A percentile compares a stretch with the other conserved stretches of the same genome.
Evolutionary conservation across 768 basidiomycete species (phyloP).

Genomic region (Calocybe gangraenosa): DNA sequence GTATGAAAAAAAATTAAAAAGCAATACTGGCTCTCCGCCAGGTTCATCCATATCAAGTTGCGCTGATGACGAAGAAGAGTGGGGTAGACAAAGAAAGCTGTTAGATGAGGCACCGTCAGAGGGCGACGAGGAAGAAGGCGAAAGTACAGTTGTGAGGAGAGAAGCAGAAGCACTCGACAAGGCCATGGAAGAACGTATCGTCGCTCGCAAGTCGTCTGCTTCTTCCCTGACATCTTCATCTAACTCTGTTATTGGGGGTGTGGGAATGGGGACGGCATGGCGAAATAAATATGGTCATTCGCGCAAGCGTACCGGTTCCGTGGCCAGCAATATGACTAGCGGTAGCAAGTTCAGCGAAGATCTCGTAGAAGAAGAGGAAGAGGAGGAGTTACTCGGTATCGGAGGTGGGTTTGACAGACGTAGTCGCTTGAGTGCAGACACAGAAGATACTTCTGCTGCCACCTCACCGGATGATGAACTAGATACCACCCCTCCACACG

Average conservation of each 20-base stretch:
- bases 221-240: slow-evolving; percentile 60
- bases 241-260: slow-evolving; percentile 32
- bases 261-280: slow-evolving; percentile 69
- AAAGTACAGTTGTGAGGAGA: slow-evolving; percentile 57
- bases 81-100: slow-evolving; percentile 64
- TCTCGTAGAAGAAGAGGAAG: slow-evolving; percentile 80
- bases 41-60: slow-evolving; percentile 52
- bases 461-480: slow-evolving; percentile 44
- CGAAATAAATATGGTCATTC: slow-evolving; percentile 51
- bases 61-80: slow-evolving; percentile 74
- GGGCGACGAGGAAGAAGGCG: slow-evolving; percentile 48
- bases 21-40: slow-evolving; percentile 43
- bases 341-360: slow-evolving; percentile 76
- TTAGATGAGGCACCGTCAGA: slow-evolving; percentile 54
- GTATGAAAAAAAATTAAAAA: slow-evolving; percentile 74
- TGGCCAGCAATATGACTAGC: slow-evolving; percentile 64
- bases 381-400: slow-evolving; percentile 63
- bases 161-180: slow-evolving; percentile 83
- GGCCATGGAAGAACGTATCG: slow-evolving; percentile 80
- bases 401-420: slow-evolving; percentile 58
- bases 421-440: slow-evolving; percentile 25
- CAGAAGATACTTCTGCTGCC: slow-evolving; percentile 34
- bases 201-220: slow-evolving; percentile 67
- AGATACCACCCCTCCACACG: slow-evolving; percentile 22
- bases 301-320: slow-evolving; percentile 70